phyloP scores from a whole-genome alignment of 2,329 filamentous ascomycete species.

The Fusarium drepaniforme region DNA sequence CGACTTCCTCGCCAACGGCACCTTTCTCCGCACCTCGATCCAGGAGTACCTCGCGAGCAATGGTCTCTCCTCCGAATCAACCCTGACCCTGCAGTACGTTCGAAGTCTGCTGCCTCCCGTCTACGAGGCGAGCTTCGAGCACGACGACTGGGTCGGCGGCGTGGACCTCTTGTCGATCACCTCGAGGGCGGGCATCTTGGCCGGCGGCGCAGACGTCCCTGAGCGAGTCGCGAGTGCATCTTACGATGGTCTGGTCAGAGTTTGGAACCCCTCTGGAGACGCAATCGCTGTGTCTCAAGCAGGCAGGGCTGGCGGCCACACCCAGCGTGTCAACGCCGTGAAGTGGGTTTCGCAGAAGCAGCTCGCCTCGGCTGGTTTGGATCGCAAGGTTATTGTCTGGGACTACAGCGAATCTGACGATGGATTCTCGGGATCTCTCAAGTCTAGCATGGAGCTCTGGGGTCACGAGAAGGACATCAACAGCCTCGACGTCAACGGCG shows the following conservation, averaged over 20 bases:
- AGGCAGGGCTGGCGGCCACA: conserved; percentile 77
- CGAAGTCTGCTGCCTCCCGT: conserved; percentile 89
- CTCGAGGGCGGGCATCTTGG: conserved; percentile 67
- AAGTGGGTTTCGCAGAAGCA: conserved; percentile 84
- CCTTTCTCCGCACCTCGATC: conserved; percentile 88
- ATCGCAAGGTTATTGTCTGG: conserved; percentile 90
- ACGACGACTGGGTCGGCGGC: conserved; percentile 95
- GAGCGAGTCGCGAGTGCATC: conserved; percentile 86
- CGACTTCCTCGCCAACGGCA: conserved; percentile 96
- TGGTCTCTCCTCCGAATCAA: conserved; percentile 90
- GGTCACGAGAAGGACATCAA: conserved; percentile 84
- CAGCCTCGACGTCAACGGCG: conserved; percentile 78
- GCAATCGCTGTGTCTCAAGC: conserved; percentile 81
- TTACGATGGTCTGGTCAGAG: conserved; percentile 88
- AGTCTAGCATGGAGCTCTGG: conserved; percentile 83
- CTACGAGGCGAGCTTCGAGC: conserved; percentile 92
- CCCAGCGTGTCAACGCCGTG: conserved; percentile 82
- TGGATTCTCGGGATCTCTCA: conserved; percentile 71
- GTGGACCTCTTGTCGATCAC: conserved; percentile 83
- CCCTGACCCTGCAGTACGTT: conserved; percentile 91
- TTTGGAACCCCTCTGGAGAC: conserved; percentile 93
- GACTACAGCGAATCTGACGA: conserved; percentile 80
- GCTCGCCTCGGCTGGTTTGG: conserved; percentile 85
- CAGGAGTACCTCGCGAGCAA: conserved; percentile 90
- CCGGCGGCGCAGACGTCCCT: conserved; percentile 47